Conservation (phyloP, 192 early-diverging fungal genomes). For the Gaertneriomyces semiglobifer region DNA sequence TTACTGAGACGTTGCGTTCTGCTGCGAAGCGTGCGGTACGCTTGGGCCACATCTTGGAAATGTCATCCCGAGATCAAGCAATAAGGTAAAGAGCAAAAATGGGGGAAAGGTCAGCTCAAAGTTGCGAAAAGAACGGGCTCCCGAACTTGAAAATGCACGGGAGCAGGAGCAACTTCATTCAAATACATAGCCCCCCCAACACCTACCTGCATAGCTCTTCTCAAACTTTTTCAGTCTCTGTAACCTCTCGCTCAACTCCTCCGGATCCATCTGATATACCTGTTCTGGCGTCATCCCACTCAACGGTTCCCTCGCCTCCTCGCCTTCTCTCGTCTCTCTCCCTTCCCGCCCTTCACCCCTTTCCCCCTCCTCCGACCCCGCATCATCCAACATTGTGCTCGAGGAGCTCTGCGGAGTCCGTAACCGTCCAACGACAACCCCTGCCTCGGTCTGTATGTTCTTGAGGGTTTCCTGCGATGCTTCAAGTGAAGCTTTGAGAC, state of each 20-base stretch:
- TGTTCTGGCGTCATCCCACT: slow-evolving; percentile 19
- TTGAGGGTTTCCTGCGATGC: slow-evolving; percentile 16
- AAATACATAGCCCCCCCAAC: not conserved
- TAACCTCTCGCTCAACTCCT: slow-evolving; percentile 21
- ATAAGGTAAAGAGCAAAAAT: not conserved
- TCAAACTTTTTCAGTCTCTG: slow-evolving; percentile 31
- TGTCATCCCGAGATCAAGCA: not conserved
- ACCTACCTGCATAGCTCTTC: slow-evolving; percentile 26
- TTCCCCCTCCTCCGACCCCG: too few relatives aligned
- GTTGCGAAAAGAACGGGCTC: not conserved
- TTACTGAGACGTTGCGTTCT: slow-evolving; percentile 33
- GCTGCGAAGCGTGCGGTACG: slow-evolving; percentile 30
- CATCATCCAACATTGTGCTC: too few relatives aligned
- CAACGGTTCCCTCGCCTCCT: too few relatives aligned
- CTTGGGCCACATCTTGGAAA: slow-evolving; percentile 34
- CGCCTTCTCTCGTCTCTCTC: too few relatives aligned
- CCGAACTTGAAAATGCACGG: not conserved
- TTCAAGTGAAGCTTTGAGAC: slow-evolving; percentile 42
- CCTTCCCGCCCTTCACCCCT: too few relatives aligned
- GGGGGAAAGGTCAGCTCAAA: not conserved
- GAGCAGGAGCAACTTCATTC: too few relatives aligned
- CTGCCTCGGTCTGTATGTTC: too few relatives aligned
- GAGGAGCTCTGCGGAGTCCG: too few relatives aligned
- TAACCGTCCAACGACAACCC: too few relatives aligned
- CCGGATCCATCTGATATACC: slow-evolving; percentile 18